phyloP scores from a whole-genome alignment of 768 basidiomycete species.

The Coprinellus aureogranulatus region DNA sequence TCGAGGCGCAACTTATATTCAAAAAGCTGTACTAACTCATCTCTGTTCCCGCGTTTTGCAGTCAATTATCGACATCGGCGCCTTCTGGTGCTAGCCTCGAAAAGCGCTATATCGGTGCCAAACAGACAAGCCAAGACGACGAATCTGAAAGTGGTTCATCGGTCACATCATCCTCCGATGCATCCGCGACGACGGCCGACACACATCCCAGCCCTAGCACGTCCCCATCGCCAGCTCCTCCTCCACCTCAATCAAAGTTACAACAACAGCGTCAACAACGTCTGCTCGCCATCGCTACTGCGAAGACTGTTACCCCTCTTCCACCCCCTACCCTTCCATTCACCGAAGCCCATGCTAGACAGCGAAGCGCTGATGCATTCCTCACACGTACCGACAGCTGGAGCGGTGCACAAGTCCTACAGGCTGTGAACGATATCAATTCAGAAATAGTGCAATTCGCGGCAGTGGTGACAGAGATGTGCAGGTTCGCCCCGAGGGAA shows the following conservation, averaged over 20 bases:
- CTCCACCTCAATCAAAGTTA: not conserved
- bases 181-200: not conserved
- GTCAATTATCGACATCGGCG: slow-evolving; percentile 6
- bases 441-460: slow-evolving; percentile 80
- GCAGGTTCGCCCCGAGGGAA: slow-evolving; percentile 37
- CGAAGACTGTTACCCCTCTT: not conserved
- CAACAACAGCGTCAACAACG: not conserved
- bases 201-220: not conserved
- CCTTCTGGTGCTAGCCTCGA: not conserved
- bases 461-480: slow-evolving; percentile 69
- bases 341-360: slow-evolving; percentile 5
- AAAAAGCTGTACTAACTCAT: too few species aligned
- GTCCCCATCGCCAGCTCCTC: not conserved
- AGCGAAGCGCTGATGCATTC: slow-evolving; percentile 59
- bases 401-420: slow-evolving; percentile 77
- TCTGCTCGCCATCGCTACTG: not conserved
- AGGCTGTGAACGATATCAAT: slow-evolving; percentile 77
- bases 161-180: not conserved
- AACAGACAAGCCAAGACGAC: not conserved
- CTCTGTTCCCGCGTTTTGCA: too few species aligned
- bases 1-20: too few species aligned
- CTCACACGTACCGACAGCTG: slow-evolving; percentile 72
- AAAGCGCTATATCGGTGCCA: too few species aligned
- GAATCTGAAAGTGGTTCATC: not conserved
- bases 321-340: not conserved